Conservation (phyloP, 148 eudicot genomes). For the Polygonum aviculare region DNA sequence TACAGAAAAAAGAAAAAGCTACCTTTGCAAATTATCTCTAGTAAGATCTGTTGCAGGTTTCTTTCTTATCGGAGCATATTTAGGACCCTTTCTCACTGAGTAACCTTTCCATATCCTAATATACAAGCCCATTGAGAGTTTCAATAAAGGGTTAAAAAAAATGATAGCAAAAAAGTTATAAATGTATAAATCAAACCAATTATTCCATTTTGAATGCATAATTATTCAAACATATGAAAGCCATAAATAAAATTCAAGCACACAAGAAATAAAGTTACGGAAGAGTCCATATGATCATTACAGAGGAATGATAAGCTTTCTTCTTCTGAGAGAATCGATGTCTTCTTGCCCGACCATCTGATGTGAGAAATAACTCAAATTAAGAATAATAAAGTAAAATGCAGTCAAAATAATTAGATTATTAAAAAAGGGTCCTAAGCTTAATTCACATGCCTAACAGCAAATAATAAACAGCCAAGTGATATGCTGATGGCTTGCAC, state of each 20-base stretch:
- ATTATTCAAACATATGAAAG: background rate
- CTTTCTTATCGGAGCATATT: conserved; percentile 80
- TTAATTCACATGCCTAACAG: background rate
- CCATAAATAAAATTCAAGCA: background rate
- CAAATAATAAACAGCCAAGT: background rate
- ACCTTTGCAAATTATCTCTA: conserved; percentile 57
- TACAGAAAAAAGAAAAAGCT: background rate
- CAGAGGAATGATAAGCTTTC: conserved; percentile 76
- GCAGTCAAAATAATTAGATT: background rate
- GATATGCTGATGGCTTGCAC: background rate
- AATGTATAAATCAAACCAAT: background rate
- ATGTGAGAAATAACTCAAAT: background rate
- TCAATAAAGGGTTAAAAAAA: background rate
- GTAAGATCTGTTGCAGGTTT: conserved; percentile 85
- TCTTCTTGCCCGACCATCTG: conserved; percentile 61
- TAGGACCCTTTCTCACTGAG: conserved; percentile 67
- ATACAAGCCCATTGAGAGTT: conserved; percentile 5
- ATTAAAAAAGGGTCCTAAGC: background rate
- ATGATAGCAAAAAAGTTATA: background rate
- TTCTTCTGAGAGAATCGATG: conserved; percentile 57
- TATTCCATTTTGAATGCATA: background rate
- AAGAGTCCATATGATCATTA: conserved; percentile 21
- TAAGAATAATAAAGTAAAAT: background rate
- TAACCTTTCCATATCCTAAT: conserved; percentile 88
- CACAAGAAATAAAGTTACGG: background rate